phyloP scores from a whole-genome alignment of 352 stramenopile species.

The Albugo laibachii region DNA sequence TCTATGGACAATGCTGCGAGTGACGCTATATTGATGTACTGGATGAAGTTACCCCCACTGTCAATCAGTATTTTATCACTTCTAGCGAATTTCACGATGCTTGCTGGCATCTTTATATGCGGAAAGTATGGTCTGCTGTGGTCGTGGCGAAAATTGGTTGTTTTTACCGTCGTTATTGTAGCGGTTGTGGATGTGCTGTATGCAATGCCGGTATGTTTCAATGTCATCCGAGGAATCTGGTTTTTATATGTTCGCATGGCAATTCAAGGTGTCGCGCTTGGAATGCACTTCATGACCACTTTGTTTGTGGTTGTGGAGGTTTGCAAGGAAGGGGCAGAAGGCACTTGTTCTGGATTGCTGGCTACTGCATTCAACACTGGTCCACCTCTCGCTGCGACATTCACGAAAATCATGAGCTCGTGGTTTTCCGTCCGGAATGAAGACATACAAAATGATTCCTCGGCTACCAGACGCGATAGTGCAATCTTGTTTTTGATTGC shows the following conservation, averaged over 20 bases:
- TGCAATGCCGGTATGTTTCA: slow-evolving; percentile 28
- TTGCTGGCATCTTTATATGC: slow-evolving; percentile 31
- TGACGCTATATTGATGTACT: slow-evolving; percentile 32
- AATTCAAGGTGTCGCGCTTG: slow-evolving; percentile 29
- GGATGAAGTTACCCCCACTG: slow-evolving; percentile 28
- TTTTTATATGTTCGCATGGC: slow-evolving; percentile 44
- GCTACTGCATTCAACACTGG: slow-evolving; percentile 46
- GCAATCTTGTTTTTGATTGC: slow-evolving; percentile 29
- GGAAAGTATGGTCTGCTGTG: slow-evolving; percentile 32
- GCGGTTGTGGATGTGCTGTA: slow-evolving; percentile 23
- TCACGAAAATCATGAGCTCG: slow-evolving; percentile 31
- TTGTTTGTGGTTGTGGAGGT: slow-evolving; percentile 52
- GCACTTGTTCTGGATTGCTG: slow-evolving; percentile 35
- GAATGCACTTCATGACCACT: slow-evolving; percentile 34
- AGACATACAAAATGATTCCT: slow-evolving; percentile 34
- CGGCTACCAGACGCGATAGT: slow-evolving; percentile 34
- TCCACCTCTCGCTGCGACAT: slow-evolving; percentile 24
- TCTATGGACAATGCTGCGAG: slow-evolving; percentile 29
- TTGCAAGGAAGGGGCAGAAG: slow-evolving; percentile 47
- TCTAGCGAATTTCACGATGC: slow-evolving; percentile 24
- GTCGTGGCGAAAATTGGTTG: slow-evolving; percentile 36
- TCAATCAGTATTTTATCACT: slow-evolving; percentile 32
- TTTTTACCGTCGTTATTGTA: slow-evolving; percentile 20
- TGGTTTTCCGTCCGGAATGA: slow-evolving; percentile 33
- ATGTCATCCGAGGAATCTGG: slow-evolving; percentile 41